Base-by-base conservation (phyloP, 208 protist species). In the Trypanosoma rangeli region DNA sequence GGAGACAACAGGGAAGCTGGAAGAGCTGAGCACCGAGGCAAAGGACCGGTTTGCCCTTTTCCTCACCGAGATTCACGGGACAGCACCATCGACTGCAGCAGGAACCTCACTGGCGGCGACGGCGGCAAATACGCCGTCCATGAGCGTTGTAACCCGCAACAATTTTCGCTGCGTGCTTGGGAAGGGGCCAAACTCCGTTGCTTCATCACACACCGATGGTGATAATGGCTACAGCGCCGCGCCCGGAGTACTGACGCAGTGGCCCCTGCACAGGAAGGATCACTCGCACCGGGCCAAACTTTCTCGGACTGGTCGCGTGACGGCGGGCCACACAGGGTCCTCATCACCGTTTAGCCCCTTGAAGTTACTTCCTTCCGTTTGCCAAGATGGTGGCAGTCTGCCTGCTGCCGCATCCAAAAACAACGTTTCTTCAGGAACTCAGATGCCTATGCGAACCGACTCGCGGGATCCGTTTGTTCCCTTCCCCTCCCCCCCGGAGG, bases 251-350 rank as follows among this genome's bases (percentile, higher is more conserved):
- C 31, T 46, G 7, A 53, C 60, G 48, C 42, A 50, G 28, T 74
- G 69, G 69, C 28, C 50, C 22, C 16, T 74, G 26, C 31, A 20
- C 16, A 67, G 42, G 18, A 74, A 74, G 26, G n/a, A 53, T 20
- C 22, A 67, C 26, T 56, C 22, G 5, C 69, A 74, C 33, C 60
- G 69, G 4, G 69, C 69, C 13, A 35, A 33, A 29, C 61, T 74
- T 29, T 53, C 69, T 2, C 61, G 59, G 3, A 74, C 69, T 24
- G 69, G 69, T 4, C 54, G 61, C 4, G 52, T 54, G 18, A 29
- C 46, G 15, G 26, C 49, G 3, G 29, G 24, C 15, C 13, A 5
- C 4, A 1, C 49, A 60, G 5, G 31, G 37, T 7, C 26, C 7
- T 3, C 42, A 57, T 18, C 53, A 53, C 10, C 8, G n/a, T 7